Evolutionary conservation across 2,329 filamentous ascomycete genomes (phyloP).

Genomic region (Ophiostoma ulmi): DNA sequence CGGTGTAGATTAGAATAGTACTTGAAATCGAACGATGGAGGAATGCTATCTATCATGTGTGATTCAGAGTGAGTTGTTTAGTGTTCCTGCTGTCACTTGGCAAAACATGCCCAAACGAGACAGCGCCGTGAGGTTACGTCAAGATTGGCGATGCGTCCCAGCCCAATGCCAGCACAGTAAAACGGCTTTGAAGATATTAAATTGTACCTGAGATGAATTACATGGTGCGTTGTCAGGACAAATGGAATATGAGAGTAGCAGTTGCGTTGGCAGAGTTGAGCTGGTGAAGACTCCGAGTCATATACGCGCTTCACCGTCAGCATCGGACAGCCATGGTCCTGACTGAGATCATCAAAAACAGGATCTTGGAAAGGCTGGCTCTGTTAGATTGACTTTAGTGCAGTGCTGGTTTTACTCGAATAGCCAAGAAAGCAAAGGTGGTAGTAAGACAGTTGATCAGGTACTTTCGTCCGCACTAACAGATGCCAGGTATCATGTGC

Average conservation of each 20-base stretch:
- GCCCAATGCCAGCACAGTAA: not conserved
- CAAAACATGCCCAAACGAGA: not conserved
- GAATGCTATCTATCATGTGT: not conserved
- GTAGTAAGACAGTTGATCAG: no score
- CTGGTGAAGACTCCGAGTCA: not conserved
- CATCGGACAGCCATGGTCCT: not conserved
- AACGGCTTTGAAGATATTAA: not conserved
- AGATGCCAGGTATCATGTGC: not conserved
- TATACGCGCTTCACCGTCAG: not conserved
- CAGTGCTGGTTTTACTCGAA: not conserved
- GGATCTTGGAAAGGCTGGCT: not conserved
- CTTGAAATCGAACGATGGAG: no score
- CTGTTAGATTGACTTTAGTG: not conserved
- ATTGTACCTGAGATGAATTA: not conserved
- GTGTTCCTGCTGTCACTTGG: not conserved
- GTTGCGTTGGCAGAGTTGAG: not conserved
- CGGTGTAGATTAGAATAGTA: not conserved
- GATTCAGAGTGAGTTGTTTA: not conserved
- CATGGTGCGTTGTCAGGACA: not conserved
- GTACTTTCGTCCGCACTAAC: not conserved
- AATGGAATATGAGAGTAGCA: not conserved
- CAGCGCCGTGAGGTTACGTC: not conserved
- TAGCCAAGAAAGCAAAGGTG: not conserved
- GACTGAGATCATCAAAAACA: not conserved
- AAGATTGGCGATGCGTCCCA: conserved; percentile 5